Evolutionary conservation across 805 yeast species (phyloP).

Genomic region (Ogataea minuta): DNA sequence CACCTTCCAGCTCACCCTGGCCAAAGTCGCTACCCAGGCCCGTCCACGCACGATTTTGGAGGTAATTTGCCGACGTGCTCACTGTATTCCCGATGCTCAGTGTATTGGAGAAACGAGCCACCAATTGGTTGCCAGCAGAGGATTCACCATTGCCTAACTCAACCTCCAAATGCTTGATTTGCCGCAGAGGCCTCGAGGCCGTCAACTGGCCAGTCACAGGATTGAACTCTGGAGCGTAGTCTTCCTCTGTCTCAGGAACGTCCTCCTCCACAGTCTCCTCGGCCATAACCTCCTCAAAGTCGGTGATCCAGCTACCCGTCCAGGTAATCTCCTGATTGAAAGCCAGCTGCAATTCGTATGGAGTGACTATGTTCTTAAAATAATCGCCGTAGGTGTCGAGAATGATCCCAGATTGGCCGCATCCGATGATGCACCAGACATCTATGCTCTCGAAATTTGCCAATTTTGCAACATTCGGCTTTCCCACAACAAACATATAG

Average conservation of each 20-base stretch:
- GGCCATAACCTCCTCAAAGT: conserved; percentile 55
- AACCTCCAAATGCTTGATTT: conserved; percentile 60
- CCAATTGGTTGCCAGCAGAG: conserved; percentile 40
- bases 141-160: conserved; percentile 38
- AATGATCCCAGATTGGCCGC: conserved; percentile 90
- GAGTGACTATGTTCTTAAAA: conserved; percentile 89
- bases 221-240: conserved; percentile 79
- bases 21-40: conserved; percentile 87
- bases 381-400: conserved; percentile 77
- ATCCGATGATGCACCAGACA: conserved; percentile 91
- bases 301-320: conserved; percentile 93
- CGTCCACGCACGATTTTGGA: conserved; percentile 76
- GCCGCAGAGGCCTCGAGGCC: conserved; percentile 74
- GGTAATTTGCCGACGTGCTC: conserved; percentile 79
- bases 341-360: conserved; percentile 85
- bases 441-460: conserved; percentile 96
- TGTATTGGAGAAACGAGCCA: conserved; percentile 54
- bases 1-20: conserved; percentile 54
- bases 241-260: conserved; percentile 29
- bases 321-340: conserved; percentile 72
- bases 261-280: conserved; percentile 31
- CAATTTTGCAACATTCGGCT: conserved; percentile 94
- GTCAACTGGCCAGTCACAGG: conserved; percentile 80
- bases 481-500: conserved; percentile 93
- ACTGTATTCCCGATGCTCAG: conserved; percentile 73